Evolutionary conservation across 345 rosid genomes (phyloP).

Genomic region (Trapa incisa): DNA sequence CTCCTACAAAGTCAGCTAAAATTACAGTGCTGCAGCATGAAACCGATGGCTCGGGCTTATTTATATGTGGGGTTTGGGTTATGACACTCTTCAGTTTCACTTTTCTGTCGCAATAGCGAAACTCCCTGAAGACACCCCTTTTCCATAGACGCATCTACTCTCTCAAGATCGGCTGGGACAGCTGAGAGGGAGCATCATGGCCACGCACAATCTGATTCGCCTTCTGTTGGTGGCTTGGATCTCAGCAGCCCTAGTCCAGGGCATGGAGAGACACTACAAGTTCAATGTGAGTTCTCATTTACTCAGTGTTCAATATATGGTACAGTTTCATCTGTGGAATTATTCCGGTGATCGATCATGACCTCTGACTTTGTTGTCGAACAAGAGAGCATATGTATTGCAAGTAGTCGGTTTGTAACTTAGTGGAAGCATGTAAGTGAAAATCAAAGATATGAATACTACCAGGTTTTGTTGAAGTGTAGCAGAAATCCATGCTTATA

Average conservation of each 20-base stretch:
- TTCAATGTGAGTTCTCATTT: conserved; percentile 41
- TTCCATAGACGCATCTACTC: neutral
- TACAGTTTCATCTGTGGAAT: too few species aligned
- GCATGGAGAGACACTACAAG: conserved; percentile 57
- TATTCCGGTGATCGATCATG: too few species aligned
- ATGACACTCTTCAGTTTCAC: neutral
- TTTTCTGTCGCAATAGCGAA: neutral
- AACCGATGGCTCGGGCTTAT: neutral
- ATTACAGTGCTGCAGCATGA: conserved; percentile 8
- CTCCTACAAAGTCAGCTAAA: conserved; percentile 9
- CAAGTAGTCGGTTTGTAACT: too few species aligned
- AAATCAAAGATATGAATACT: too few species aligned
- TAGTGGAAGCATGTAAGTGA: too few species aligned
- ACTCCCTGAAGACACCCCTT: neutral
- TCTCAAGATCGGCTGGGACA: neutral
- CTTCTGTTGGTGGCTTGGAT: neutral
- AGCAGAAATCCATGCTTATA: too few species aligned
- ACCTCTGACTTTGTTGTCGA: too few species aligned
- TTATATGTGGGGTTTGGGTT: neutral
- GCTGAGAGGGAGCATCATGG: neutral
- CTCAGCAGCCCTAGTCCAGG: conserved; percentile 17
- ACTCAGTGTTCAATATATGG: too few species aligned
- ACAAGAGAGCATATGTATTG: too few species aligned
- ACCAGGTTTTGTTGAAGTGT: too few species aligned
- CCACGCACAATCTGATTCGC: neutral